phyloP scores from a whole-genome alignment of 176 grass and related monocot species.

The Ananas comosus region DNA sequence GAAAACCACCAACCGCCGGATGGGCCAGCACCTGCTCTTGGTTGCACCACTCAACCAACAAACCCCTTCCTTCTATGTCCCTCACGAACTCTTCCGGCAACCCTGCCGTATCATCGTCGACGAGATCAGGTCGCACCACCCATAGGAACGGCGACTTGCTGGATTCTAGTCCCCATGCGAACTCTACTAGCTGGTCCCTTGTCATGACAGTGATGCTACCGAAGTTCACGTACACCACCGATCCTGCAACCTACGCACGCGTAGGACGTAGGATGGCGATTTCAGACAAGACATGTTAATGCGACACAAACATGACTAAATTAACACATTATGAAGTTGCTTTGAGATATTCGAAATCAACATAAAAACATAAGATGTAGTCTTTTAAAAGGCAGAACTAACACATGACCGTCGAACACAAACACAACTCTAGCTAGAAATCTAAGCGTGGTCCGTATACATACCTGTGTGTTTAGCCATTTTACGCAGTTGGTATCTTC shows the following conservation, averaged over 20 bases:
- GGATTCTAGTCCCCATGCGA: background rate
- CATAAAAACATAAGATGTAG: no score
- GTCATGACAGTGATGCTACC: constrained; percentile 2
- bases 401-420: no score
- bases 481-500: background rate
- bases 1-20: background rate
- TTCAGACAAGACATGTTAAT: no score
- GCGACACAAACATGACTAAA: no score
- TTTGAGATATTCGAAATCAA: no score
- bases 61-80: background rate
- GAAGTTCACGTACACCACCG: constrained; percentile 17
- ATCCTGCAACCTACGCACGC: background rate
- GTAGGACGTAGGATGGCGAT: no score
- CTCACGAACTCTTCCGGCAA: background rate
- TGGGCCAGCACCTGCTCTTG: constrained; percentile 9
- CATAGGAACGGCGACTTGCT: background rate
- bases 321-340: no score
- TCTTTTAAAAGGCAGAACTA: no score
- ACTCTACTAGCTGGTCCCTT: constrained; percentile 7
- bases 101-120: background rate
- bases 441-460: no score
- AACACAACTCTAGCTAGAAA: no score
- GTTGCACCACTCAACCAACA: background rate
- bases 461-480: background rate
- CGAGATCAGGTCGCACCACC: background rate